Base-by-base conservation (phyloP, 352 stramenopile genomes). In the Globisporangium nunn region DNA sequence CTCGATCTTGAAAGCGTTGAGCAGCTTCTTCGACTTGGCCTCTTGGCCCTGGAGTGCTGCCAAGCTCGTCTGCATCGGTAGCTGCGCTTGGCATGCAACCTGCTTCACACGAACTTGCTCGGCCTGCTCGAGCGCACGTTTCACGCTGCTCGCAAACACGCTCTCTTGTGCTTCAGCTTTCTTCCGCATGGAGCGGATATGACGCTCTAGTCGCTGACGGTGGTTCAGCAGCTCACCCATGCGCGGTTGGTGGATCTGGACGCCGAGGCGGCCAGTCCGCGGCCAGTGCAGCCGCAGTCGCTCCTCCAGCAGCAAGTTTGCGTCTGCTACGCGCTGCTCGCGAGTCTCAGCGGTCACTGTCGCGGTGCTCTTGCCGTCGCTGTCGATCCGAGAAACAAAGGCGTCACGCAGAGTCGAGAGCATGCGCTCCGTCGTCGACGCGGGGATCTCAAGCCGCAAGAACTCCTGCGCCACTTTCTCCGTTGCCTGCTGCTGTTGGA, bases 221-320 rank as follows among this genome's bases (percentile, higher is more conserved):
- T 97, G 89, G 33, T 58, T 83, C 39, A 88, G 54, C 28, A 97
- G 68, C 43, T 97, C 89, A 3, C 83, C 70, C 50, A 94, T 78
- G 23, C 89, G 81, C 31, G 89, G 88, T 50, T 96, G 79, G 52
- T 85, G 86, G 45, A 85, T 85, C 50, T 95, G 85, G 29, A 97
- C 88, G 52, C 96, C 84, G 23, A 89, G 64, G 28, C 83, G 71
- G 4, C 86, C 85, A 55, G 76, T 89, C 12, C 85, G 77, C 3
- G 89, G 89, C 88, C 89, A 97, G 62, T 97, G 89, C 71, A 87
- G 78, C 4, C 89, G 75, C 28, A 97, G 63, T 29, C 77, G 70
- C 63, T 97, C 88, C 56, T 97, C 88, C 0, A 97, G 72, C 7
- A 88, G 46, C 28, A 74, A 54, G 5, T 71, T 68, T 6, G 62